Conservation (phyloP, 2,329 filamentous ascomycete genomes). For the Akanthomyces lecanii region DNA sequence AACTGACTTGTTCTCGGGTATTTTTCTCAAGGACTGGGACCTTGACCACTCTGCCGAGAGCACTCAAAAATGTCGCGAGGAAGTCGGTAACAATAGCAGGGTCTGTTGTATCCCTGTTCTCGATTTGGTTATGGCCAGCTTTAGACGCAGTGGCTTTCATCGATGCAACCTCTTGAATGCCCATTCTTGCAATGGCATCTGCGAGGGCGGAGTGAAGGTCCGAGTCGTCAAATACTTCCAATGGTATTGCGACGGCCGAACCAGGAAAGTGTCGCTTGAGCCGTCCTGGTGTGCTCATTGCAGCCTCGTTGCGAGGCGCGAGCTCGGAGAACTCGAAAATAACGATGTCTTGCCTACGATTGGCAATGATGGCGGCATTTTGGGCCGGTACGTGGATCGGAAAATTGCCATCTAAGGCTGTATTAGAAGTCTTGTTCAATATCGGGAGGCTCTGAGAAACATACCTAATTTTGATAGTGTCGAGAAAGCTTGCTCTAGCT, state of each 20-base stretch:
- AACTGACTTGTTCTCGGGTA: constrained; percentile 7
- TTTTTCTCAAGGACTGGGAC: not conserved
- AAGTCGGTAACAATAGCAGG: constrained; percentile 5
- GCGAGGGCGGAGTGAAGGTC: not conserved
- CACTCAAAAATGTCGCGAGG: not conserved
- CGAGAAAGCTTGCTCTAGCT: not conserved
- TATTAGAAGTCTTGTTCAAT: not conserved
- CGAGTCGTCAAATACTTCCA: not conserved
- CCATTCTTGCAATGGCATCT: constrained; percentile 3
- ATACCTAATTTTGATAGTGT: not conserved
- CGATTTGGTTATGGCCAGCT: not conserved
- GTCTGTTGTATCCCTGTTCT: constrained; percentile 1
- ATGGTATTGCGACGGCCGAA: not conserved
- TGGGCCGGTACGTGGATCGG: constrained; percentile 1
- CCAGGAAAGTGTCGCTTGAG: constrained; percentile 8
- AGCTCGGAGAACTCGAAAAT: constrained; percentile 5
- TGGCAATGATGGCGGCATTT: constrained; percentile 5
- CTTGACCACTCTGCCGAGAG: not conserved
- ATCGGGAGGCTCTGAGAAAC: too few species aligned
- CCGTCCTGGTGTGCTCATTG: not conserved
- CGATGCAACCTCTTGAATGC: not conserved
- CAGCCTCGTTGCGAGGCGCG: not conserved
- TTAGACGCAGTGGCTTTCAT: constrained; percentile 1
- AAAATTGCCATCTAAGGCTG: not conserved
- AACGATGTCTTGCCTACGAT: not conserved